Base-by-base conservation (phyloP, 2,329 filamentous ascomycete genomes). In the Colletotrichum sp. region DNA sequence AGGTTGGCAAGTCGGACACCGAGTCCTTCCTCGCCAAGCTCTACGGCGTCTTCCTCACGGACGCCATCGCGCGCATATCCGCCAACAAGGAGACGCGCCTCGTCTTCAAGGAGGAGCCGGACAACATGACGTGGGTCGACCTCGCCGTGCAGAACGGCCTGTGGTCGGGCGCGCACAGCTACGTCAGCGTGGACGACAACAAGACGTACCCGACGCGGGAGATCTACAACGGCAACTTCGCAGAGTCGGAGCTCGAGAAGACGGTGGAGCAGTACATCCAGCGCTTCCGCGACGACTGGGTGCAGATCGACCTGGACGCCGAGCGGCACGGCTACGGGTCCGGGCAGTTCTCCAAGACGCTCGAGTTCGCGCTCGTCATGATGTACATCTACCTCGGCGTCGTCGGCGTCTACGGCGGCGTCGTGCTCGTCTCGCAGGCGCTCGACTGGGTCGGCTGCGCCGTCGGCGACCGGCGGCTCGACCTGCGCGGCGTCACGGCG, bases 361-460 rank as follows among this genome's bases (percentile, higher is more conserved):
- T 69, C n/a, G n/a, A 51, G n/a, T 69, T 69, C 31, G 66, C 66
- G 8, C 58, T 69, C 12, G 34, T 69, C n/a, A 51, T 69, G 24
- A 69, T 69, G 57, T 69, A 69, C 66, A 69, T 69, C 57, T 69
- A 69, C 36, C 55, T 69, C 12, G 66, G 66, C 55, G 31, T 54
- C 13, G 66, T 69, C 0, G 66, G 31, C 29, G 27, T 63, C 24
- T 69, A 69, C 43, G 66, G 66, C 38, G 13, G 18, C 1, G 27
- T 47, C 6, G 58, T 69, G 15, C 6, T 62, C 27, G 6, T 51
- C 4, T 62, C 55, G 15, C 55, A 62, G 27, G 15, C 33, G 11
- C 33, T 69, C 5, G 55, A 63, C n/a, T 36, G 33, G 34, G 16
- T 63, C 3, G n/a, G 21, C 9, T 58, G 64, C 24, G 31, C 51